Conservation (phyloP, 2,329 filamentous ascomycete species). For the Talaromyces piceae region DNA sequence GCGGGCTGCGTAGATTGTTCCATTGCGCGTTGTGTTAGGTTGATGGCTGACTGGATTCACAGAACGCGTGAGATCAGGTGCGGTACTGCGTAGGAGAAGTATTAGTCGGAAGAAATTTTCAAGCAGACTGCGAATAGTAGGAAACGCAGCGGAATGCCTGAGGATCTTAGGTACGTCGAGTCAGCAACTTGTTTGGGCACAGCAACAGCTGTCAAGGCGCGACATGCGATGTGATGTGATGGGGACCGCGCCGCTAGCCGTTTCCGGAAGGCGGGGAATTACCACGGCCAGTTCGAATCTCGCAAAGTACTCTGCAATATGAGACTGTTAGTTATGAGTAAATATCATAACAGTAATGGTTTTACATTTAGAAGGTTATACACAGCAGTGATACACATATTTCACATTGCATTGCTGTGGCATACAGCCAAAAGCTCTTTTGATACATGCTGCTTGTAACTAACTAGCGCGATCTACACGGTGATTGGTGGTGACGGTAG, state of each 20-base stretch:
- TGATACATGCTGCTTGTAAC: background rate
- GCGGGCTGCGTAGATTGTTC: conserved; percentile 49
- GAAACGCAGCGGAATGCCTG: background rate
- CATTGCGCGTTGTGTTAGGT: conserved; percentile 32
- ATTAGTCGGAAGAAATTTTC: background rate
- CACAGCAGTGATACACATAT: background rate
- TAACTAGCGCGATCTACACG: background rate
- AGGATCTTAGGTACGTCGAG: too few relatives aligned
- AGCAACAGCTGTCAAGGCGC: conserved; percentile 2
- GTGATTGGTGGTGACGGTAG: background rate
- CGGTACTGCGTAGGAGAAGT: background rate
- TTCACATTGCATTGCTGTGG: background rate
- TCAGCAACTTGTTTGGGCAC: conserved; percentile 1
- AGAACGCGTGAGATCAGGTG: background rate
- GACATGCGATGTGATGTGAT: conserved; percentile 9
- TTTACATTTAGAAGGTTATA: background rate
- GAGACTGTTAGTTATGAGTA: too few relatives aligned
- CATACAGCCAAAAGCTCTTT: background rate
- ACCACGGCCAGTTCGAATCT: too few relatives aligned
- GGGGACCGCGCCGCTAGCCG: conserved; percentile 3
- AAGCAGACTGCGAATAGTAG: background rate
- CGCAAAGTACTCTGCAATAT: too few relatives aligned
- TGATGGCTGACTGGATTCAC: background rate
- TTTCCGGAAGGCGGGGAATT: conserved; percentile 5
- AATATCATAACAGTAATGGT: too few relatives aligned